Evolutionary conservation across 169 alveolate species (phyloP).

Genomic region (Theileria sp.): DNA sequence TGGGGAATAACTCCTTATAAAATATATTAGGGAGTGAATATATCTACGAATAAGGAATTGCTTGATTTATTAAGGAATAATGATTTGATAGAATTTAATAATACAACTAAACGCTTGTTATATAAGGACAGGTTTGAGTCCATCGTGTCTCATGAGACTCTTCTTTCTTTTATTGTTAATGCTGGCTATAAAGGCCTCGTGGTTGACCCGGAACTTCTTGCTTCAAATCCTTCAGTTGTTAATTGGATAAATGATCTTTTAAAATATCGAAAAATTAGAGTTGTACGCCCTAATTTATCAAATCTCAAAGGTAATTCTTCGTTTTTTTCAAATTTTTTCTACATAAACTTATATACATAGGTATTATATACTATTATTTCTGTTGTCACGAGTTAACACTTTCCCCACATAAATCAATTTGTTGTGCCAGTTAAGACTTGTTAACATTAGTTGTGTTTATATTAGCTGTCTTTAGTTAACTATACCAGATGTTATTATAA

Average conservation of each 20-base stretch:
- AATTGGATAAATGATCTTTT: slow-evolving; percentile 66
- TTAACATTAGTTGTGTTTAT: too few relatives aligned
- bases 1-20: not conserved
- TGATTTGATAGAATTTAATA: slow-evolving; percentile 60
- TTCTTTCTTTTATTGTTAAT: slow-evolving; percentile 33
- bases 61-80: slow-evolving; percentile 55
- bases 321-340: not conserved
- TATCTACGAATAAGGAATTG: slow-evolving; percentile 62
- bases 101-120: slow-evolving; percentile 43
- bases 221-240: slow-evolving; percentile 45
- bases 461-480: not conserved
- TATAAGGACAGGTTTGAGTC: slow-evolving; percentile 61
- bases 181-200: slow-evolving; percentile 44
- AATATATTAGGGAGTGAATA: slow-evolving; percentile 59
- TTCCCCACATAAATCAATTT: too few relatives aligned
- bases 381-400: too few relatives aligned
- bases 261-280: slow-evolving; percentile 65
- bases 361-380: too few relatives aligned
- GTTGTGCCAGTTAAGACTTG: too few relatives aligned
- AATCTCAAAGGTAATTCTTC: slow-evolving; percentile 58
- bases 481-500: not conserved
- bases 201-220: slow-evolving; percentile 63
- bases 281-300: slow-evolving; percentile 57
- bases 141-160: slow-evolving; percentile 34
- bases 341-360: too few relatives aligned